These are phyloP conservation scores for Rhizomucor miehei DNA, from an alignment of 371 early-diverging fungal species.

Conservation along the genomic window DNA sequence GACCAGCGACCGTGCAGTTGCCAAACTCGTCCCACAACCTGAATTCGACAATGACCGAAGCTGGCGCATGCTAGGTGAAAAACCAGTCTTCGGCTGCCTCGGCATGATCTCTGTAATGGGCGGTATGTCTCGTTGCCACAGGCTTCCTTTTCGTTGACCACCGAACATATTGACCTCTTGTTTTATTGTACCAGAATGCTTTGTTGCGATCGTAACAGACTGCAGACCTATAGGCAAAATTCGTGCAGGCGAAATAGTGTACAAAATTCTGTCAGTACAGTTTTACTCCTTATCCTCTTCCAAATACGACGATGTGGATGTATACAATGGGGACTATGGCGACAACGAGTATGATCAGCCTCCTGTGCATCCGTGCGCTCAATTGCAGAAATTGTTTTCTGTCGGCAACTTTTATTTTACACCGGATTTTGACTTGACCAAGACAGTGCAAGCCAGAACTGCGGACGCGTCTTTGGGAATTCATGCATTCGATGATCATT, in stretches of 20 bases:
- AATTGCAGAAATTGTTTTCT: conserved; percentile 63
- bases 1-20: conserved; percentile 33
- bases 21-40: conserved; percentile 39
- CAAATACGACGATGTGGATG: conserved; percentile 52
- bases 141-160: conserved; percentile 4
- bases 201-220: conserved; percentile 72
- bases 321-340: conserved; percentile 24
- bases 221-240: conserved; percentile 57
- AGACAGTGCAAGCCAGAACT: conserved; percentile 64
- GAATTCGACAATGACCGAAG: conserved; percentile 44
- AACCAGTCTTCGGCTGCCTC: conserved; percentile 71
- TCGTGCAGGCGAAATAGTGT: conserved; percentile 59
- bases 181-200: conserved; percentile 51
- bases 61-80: conserved; percentile 48
- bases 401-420: conserved; percentile 78
- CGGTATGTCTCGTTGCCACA: conserved; percentile 35
- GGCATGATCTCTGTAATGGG: conserved; percentile 64
- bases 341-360: conserved; percentile 35
- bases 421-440: conserved; percentile 72
- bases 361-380: conserved; percentile 56
- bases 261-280: conserved; percentile 55
- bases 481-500: conserved; percentile 65
- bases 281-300: conserved; percentile 64
- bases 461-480: conserved; percentile 15
- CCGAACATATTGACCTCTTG: neutral